Evolutionary conservation across 805 yeast species (phyloP).

Genomic region (Lipomyces anomalus): DNA sequence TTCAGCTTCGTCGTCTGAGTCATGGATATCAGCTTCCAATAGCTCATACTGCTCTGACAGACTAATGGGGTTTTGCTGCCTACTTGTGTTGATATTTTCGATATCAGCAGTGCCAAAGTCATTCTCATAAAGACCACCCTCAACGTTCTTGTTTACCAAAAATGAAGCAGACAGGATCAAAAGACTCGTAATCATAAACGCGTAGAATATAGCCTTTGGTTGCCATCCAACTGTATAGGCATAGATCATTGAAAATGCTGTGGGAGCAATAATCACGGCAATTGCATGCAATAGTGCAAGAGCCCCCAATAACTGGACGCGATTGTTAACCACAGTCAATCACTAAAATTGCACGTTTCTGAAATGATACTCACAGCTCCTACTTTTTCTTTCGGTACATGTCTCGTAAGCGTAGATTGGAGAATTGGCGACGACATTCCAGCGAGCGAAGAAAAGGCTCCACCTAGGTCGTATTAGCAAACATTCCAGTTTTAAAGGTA

Average conservation of each 20-base stretch:
- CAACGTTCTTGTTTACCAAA: conserved; percentile 8
- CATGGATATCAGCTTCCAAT: conserved; percentile 3
- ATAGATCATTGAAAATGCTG: conserved; percentile 16
- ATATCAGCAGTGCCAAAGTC: not conserved
- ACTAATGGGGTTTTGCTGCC: no score
- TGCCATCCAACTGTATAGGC: conserved; percentile 19
- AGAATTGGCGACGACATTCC: conserved; percentile 19
- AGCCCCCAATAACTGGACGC: conserved; percentile 18
- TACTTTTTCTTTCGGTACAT: conserved; percentile 15
- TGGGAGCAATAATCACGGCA: conserved; percentile 18
- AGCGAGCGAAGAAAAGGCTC: conserved; percentile 7
- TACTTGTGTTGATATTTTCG: not conserved
- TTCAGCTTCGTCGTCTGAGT: not conserved
- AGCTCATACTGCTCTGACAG: no score
- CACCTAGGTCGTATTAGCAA: conserved; percentile 3
- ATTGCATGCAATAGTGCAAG: conserved; percentile 16
- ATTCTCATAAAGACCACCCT: conserved; percentile 19
- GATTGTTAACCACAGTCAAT: no score
- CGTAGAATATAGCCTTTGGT: conserved; percentile 13
- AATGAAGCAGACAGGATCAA: conserved; percentile 5
- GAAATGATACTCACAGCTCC: conserved; percentile 11
- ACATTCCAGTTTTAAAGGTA: not conserved
- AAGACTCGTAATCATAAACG: not conserved
- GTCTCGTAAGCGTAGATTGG: conserved; percentile 21
- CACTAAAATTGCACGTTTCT: not conserved